These are phyloP conservation scores for Guillardia theta DNA, from an alignment of 78 protist species.

Conservation along the genomic window DNA sequence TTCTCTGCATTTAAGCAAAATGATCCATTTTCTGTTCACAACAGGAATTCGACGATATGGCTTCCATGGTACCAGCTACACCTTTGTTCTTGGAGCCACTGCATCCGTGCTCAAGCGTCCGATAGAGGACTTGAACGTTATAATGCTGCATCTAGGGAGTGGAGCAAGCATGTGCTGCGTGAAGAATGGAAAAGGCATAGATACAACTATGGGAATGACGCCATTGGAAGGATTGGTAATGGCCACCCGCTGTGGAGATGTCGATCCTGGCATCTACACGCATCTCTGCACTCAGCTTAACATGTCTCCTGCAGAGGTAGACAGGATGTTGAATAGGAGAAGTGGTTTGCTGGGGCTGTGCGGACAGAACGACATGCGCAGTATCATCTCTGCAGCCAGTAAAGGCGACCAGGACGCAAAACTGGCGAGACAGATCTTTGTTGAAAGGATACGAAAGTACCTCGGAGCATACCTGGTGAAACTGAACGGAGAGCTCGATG, in stretches of 20 bases:
- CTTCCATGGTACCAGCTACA: conserved; percentile 44
- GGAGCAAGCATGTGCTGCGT: conserved; percentile 44
- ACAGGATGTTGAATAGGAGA: conserved; percentile 16
- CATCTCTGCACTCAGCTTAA: neutral
- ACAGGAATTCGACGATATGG: conserved; percentile 37
- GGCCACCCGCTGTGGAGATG: conserved; percentile 36
- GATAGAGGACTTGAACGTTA: neutral
- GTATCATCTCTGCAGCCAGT: neutral
- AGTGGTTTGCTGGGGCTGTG: conserved; percentile 27
- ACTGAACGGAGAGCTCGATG: conserved; percentile 39
- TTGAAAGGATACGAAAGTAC: conserved; percentile 46
- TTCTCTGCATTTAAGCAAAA: neutral
- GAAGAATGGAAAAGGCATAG: conserved; percentile 38
- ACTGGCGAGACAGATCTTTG: neutral
- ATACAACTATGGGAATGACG: conserved; percentile 59
- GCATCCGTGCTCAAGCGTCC: neutral
- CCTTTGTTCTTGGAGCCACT: too few species aligned
- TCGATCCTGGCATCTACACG: neutral
- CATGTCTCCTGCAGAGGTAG: neutral
- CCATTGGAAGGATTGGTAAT: conserved; percentile 62
- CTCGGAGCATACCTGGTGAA: conserved; percentile 3
- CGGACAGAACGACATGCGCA: neutral
- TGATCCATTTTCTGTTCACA: neutral
- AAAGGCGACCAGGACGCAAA: neutral
- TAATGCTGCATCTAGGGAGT: conserved; percentile 44